A percentile compares a stretch with the other conserved stretches of the same genome.
Evolutionary conservation across 495 filamentous ascomycete genomes (phyloP).

Genomic region (Wilcoxina mikolae): DNA sequence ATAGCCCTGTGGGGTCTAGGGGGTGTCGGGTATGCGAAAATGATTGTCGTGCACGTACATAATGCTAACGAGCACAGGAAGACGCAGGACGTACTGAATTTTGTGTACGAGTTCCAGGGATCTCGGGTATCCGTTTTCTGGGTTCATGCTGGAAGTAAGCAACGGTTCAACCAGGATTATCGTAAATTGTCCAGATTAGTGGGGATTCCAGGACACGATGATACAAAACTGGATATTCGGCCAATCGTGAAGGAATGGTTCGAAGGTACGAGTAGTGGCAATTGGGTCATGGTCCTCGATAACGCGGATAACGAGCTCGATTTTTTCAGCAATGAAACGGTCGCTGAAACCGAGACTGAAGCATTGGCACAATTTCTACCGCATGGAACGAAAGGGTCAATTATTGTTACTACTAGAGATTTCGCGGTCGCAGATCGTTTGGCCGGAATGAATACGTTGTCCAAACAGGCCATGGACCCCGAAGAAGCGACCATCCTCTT

Average conservation of each 20-base stretch:
- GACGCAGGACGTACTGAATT: slow-evolving; percentile 37
- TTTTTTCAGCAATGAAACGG: slow-evolving; percentile 1
- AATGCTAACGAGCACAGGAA: neutral
- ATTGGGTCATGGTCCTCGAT: slow-evolving; percentile 18
- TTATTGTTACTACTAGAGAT: slow-evolving; percentile 29
- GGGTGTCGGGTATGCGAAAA: neutral
- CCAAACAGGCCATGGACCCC: neutral
- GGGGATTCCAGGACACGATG: slow-evolving; percentile 9
- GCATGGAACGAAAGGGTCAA: slow-evolving; percentile 16
- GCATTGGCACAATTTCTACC: slow-evolving; percentile 17
- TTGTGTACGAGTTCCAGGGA: slow-evolving; percentile 24
- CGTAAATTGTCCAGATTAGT: slow-evolving; percentile 1
- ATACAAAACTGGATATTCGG: slow-evolving; percentile 6
- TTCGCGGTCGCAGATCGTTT: slow-evolving; percentile 14
- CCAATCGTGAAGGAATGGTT: slow-evolving; percentile 14
- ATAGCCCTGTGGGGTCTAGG: neutral
- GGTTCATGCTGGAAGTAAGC: slow-evolving; percentile 12
- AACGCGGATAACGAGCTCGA: slow-evolving; percentile 15
- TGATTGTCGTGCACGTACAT: neutral
- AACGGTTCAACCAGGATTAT: slow-evolving; percentile 15
- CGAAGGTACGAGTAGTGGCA: slow-evolving; percentile 9
- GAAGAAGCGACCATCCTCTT: slow-evolving; percentile 4
- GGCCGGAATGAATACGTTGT: neutral
- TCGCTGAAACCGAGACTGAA: neutral
- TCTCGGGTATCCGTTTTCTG: slow-evolving; percentile 28